These are phyloP conservation scores for Colletotrichum camelliae DNA, from an alignment of 2,329 filamentous ascomycete species.

Conservation along the genomic window DNA sequence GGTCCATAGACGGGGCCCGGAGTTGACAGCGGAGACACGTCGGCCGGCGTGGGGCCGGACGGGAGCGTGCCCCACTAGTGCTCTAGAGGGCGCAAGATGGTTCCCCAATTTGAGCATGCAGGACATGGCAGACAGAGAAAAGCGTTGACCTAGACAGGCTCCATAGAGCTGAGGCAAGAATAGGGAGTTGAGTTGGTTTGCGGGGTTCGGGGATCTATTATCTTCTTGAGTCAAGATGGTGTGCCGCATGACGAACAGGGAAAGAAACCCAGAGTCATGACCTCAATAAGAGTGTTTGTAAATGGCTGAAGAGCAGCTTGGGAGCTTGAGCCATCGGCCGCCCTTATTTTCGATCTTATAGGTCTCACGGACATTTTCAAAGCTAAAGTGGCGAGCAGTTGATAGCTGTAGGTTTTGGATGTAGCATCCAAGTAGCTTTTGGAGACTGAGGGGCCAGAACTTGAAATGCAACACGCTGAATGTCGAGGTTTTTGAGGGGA, in stretches of 20 bases:
- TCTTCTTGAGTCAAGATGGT: neutral
- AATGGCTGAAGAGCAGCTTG: neutral
- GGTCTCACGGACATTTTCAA: constrained; percentile 8
- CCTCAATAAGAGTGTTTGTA: neutral
- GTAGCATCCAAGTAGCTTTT: neutral
- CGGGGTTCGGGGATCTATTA: neutral
- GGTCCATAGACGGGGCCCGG: neutral
- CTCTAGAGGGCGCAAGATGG: neutral
- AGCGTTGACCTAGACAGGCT: neutral
- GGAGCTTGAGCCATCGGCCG: constrained; percentile 1
- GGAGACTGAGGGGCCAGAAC: neutral
- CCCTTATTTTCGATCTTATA: neutral
- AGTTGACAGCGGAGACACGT: neutral
- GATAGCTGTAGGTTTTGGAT: neutral
- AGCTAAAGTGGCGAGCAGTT: constrained; percentile 14
- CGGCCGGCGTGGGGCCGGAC: neutral
- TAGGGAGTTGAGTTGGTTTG: neutral
- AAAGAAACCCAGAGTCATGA: neutral
- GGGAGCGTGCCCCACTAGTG: neutral
- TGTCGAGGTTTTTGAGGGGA: neutral
- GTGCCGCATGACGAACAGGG: neutral
- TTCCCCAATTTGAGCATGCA: neutral
- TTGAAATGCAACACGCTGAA: neutral
- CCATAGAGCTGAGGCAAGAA: neutral
- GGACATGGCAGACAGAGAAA: neutral